Evolutionary conservation across 805 yeast genomes (phyloP).

Genomic region (Lipomyces yamadae): DNA sequence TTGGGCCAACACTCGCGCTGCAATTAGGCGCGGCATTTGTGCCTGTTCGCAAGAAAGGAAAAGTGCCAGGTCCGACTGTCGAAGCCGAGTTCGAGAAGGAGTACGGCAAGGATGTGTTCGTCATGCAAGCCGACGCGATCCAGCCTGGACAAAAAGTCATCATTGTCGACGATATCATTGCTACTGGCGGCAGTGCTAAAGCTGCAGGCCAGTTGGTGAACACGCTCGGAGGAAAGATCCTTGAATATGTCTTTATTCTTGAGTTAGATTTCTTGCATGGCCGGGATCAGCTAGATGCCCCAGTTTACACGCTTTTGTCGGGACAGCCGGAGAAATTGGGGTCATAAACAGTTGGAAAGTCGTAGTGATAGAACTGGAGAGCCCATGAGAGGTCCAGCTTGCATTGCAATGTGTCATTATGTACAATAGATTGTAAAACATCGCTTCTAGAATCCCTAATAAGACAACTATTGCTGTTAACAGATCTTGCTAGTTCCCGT

Average conservation of each 20-base stretch:
- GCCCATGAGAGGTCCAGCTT: background rate
- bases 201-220: conserved; percentile 88
- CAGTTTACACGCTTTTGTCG: conserved; percentile 81
- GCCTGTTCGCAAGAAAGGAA: conserved; percentile 94
- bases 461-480: background rate
- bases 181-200: conserved; percentile 92
- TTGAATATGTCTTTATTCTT: conserved; percentile 87
- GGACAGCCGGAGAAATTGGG: conserved; percentile 38
- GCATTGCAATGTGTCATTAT: background rate
- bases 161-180: conserved; percentile 94
- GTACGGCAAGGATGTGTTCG: conserved; percentile 87
- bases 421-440: background rate
- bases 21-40: conserved; percentile 88
- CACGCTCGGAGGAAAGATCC: conserved; percentile 68
- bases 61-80: conserved; percentile 84
- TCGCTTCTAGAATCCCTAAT: background rate
- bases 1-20: conserved; percentile 94
- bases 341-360: background rate
- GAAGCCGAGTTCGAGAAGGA: conserved; percentile 82
- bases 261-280: conserved; percentile 96
- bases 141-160: conserved; percentile 80
- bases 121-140: conserved; percentile 82
- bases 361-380: background rate
- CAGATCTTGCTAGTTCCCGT: background rate
- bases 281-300: conserved; percentile 81